Evolutionary conservation across 2,329 filamentous ascomycete species (phyloP).

Genomic region (Aureobasidium pullulans): DNA sequence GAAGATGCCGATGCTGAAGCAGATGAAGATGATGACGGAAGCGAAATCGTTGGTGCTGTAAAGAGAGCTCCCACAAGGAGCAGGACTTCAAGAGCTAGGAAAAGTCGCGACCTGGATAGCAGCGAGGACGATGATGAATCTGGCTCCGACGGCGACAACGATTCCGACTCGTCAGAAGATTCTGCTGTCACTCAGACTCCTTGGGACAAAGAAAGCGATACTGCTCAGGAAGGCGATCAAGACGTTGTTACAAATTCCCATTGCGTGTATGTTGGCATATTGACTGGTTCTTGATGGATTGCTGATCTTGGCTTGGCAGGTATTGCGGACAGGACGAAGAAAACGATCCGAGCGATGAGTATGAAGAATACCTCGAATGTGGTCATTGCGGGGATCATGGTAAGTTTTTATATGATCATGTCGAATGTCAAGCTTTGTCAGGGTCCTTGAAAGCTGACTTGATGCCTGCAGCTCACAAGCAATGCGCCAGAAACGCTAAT

Average conservation of each 20-base stretch:
- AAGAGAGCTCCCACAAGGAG: slow-evolving; percentile 23
- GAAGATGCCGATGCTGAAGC: slow-evolving; percentile 22
- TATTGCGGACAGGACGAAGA: slow-evolving; percentile 81
- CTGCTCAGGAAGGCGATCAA: slow-evolving; percentile 51
- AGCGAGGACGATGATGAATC: slow-evolving; percentile 21
- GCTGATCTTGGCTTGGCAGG: slow-evolving; percentile 39
- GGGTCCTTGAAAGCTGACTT: slow-evolving; percentile 34
- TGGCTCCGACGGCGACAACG: slow-evolving; percentile 19
- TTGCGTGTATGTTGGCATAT: slow-evolving; percentile 52
- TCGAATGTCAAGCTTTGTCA: slow-evolving; percentile 19
- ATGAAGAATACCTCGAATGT: slow-evolving; percentile 71
- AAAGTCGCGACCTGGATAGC: slow-evolving; percentile 3
- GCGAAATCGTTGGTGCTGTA: slow-evolving; percentile 34
- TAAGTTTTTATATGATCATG: slow-evolving; percentile 43
- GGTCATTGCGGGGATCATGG: slow-evolving; percentile 72
- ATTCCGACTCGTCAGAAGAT: slow-evolving; percentile 21
- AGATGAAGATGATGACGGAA: slow-evolving; percentile 41
- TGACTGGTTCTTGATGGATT: background rate
- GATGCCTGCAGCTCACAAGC: slow-evolving; percentile 67
- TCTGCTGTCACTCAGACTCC: slow-evolving; percentile 41
- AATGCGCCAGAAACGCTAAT: slow-evolving; percentile 72
- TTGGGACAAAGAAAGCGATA: slow-evolving; percentile 47
- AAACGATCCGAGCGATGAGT: slow-evolving; percentile 72
- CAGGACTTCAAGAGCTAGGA: slow-evolving; percentile 24
- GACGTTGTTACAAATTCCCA: slow-evolving; percentile 46